Conservation (phyloP, 371 early-diverging fungal species). For the Actinomucor elegans region DNA sequence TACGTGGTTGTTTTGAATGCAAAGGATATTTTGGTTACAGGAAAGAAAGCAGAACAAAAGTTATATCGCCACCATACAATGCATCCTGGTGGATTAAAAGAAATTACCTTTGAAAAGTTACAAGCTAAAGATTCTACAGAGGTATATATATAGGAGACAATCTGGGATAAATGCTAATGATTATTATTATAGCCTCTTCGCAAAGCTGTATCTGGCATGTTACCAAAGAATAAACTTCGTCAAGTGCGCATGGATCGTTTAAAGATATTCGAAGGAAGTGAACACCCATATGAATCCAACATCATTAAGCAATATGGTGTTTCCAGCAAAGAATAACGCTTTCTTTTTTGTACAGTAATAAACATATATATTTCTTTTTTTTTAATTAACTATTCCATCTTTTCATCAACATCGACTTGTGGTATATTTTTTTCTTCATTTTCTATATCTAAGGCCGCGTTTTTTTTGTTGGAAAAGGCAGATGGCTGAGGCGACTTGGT, state of each 20-base stretch:
- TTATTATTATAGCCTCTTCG: conserved; percentile 62
- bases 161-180: background rate
- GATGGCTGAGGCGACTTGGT: conserved; percentile 1
- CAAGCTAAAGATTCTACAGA: conserved; percentile 79
- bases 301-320: conserved; percentile 84
- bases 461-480: background rate
- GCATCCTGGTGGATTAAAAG: conserved; percentile 91
- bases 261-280: conserved; percentile 83
- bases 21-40: conserved; percentile 78
- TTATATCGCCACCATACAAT: conserved; percentile 89
- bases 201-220: conserved; percentile 94
- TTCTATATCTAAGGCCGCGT: too few relatives aligned
- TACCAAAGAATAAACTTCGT: conserved; percentile 93
- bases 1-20: conserved; percentile 98
- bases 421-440: too few relatives aligned
- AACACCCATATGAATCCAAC: conserved; percentile 91
- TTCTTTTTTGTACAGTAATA: conserved; percentile 1
- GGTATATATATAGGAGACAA: conserved; percentile 34
- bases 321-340: conserved; percentile 12
- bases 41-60: conserved; percentile 88
- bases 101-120: conserved; percentile 73
- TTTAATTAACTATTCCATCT: too few relatives aligned
- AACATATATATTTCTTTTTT: background rate
- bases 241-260: conserved; percentile 79
- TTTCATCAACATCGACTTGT: too few relatives aligned